phyloP scores from a whole-genome alignment of 2,329 filamentous ascomycete genomes.

The Pezicula rhizophila region DNA sequence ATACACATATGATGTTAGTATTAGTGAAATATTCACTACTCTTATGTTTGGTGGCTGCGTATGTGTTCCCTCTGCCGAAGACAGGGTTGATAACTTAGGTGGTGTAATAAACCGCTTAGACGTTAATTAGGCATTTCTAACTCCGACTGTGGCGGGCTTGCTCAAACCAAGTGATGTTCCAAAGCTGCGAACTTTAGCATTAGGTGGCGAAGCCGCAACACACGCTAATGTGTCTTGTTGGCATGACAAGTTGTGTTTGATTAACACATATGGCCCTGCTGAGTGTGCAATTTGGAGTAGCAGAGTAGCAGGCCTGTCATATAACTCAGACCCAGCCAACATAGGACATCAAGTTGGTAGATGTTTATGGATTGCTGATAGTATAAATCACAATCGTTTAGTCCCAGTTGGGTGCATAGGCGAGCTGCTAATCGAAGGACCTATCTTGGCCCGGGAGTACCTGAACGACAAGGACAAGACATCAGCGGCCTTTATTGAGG shows the following conservation, averaged over 20 bases:
- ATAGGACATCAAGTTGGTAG: conserved; percentile 71
- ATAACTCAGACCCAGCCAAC: conserved; percentile 49
- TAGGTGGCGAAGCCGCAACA: conserved; percentile 4
- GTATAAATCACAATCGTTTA: conserved; percentile 4
- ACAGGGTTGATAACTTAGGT: conserved; percentile 5
- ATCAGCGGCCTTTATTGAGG: conserved; percentile 59
- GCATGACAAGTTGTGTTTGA: no score
- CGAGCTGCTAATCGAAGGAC: conserved; percentile 72
- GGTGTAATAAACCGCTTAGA: conserved; percentile 3
- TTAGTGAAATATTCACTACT: background rate
- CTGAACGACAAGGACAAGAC: conserved; percentile 74
- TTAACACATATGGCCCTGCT: conserved; percentile 3
- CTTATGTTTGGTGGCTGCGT: conserved; percentile 4
- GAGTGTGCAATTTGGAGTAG: conserved; percentile 71
- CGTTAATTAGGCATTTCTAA: conserved; percentile 4
- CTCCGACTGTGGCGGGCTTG: conserved; percentile 4
- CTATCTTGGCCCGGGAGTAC: conserved; percentile 71
- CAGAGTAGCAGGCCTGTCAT: conserved; percentile 54
- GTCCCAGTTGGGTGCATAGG: conserved; percentile 11
- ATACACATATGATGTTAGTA: conserved; percentile 5
- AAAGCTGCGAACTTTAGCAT: conserved; percentile 2
- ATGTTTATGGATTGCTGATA: conserved; percentile 4
- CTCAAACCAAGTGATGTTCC: conserved; percentile 5
- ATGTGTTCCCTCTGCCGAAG: conserved; percentile 6
- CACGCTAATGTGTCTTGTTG: no score